Base-by-base conservation (phyloP, 148 eudicot genomes). In the Nepenthes gracilis region DNA sequence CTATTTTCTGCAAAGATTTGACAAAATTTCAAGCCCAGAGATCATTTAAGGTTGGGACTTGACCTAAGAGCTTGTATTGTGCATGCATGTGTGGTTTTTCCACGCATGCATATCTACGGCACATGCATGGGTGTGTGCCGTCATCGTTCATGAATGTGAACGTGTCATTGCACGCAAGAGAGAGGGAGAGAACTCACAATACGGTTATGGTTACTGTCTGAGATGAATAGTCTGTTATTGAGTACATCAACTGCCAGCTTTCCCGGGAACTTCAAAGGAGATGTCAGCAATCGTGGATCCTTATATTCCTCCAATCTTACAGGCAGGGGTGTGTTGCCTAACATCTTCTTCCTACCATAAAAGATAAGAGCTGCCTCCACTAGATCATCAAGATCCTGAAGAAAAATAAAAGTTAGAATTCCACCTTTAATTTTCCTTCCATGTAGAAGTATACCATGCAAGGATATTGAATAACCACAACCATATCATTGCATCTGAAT, bases 201-300 rank as follows among this genome's bases (percentile, higher is more conserved):
- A 54, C 98, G 86, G 70, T 92, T 92, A 72, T 92, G 98, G 66
- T 77, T 88, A 71, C 98, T 92, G 83, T 92, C 98, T 59, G 98
- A 88, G 62, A 92, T 92, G 79, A 92, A 92, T 36, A 92, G 88
- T 50, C 96, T 81, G 56, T 82, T 80, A 73, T 92, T 92, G 65
- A 83, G 67, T 62, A 80, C 74, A 76, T 92, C 98, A 70, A 80
- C 80, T 60, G 87, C 90, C 77, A 92, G 85, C 81, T 92, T 92
- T 62, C 90, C 98, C 4, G 98, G 98, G 76, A 92, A 92, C 75
- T 92, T 92, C 78, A 92, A 68, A 9, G 98, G 96, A 54, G 96
- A 92, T 72, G 85, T 76, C 67, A 84, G 57, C 64, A 92, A 69
- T 32, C 94, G 81, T 36, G 90, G 94, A 82, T 92, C 96, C 64